These are phyloP conservation scores for Nemania sp. DNA, from an alignment of 2,329 filamentous ascomycete genomes.

Conservation along the genomic window DNA sequence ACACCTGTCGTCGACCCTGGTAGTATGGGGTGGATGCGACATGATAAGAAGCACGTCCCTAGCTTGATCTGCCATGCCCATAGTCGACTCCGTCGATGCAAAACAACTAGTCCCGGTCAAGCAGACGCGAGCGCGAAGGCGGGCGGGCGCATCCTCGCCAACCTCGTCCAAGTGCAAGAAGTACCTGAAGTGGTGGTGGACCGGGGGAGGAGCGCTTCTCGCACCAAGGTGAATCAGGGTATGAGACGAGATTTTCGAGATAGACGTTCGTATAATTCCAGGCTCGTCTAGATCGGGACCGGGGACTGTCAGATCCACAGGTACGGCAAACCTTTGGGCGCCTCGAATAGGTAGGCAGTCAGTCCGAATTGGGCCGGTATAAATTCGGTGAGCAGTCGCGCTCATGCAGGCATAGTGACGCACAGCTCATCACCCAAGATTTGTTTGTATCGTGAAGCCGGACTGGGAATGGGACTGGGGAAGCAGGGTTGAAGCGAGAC, in stretches of 20 bases:
- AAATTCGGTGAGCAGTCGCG: neutral
- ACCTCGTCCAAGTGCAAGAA: neutral
- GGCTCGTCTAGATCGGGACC: slow-evolving; percentile 21
- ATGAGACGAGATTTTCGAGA: slow-evolving; percentile 35
- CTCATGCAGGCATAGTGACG: neutral
- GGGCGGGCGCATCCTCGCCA: slow-evolving; percentile 30
- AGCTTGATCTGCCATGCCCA: slow-evolving; percentile 50
- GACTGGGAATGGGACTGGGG: neutral
- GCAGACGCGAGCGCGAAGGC: slow-evolving; percentile 27
- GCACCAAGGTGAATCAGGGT: slow-evolving; percentile 31
- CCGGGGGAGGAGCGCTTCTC: slow-evolving; percentile 25
- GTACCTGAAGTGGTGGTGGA: neutral
- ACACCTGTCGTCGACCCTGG: slow-evolving; percentile 47
- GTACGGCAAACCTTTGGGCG: slow-evolving; percentile 8
- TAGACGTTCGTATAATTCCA: slow-evolving; percentile 14
- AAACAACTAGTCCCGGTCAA: slow-evolving; percentile 44
- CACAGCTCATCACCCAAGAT: slow-evolving; percentile 16
- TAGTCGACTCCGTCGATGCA: slow-evolving; percentile 48
- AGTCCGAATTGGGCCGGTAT: slow-evolving; percentile 13
- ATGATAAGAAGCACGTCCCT: slow-evolving; percentile 53
- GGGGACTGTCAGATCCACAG: slow-evolving; percentile 1
- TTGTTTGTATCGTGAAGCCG: slow-evolving; percentile 18
- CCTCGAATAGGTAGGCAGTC: neutral
- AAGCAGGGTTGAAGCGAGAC: slow-evolving; percentile 20
- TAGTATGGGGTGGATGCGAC: slow-evolving; percentile 52